Evolutionary conservation across 2,329 filamentous ascomycete species (phyloP), one percentile per base, ranked within the genome.

Genomic region (Zymoseptoria pseudotritici): DNA sequence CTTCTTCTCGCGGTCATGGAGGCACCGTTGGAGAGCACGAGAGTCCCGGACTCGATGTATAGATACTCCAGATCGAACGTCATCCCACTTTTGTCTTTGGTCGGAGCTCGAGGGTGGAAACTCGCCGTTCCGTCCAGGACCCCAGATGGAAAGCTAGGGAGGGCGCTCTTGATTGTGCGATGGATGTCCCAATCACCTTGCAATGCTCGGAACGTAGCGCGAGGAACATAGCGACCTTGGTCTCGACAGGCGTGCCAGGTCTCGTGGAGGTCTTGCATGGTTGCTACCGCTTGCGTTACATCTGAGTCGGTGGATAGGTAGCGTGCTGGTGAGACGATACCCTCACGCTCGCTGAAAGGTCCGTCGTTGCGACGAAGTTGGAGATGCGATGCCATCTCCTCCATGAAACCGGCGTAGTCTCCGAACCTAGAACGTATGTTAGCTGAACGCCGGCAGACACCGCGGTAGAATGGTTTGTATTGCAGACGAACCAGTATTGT

Each of bases 321-420:
- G 72, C 72, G 67, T 70, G 75, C 66, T 61, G 72, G 51, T 66
- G 70, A 73, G 50, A 55, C 71, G 72, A 56, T 78, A 52, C 75
- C 88, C 83, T 55, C 83, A 75, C 61, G 84, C 74, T 70, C 66
- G 1, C 68, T 67, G 17, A 74, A 74, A 0, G 74, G n/a, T 65
- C 70, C 17, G 65, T 80, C 29, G 69, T 72, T 68, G 2, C 80
- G 75, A 13, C 65, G 42, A 8, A 91, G 77, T 0, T 76, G 79
- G 2, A 90, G 76, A 0, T 84, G 82, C 2, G 79, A 72, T 11
- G 85, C 79, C 60, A 92, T 85, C 11, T 88, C 83, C 65, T 91
- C 85, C 80, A 93, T 86, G 11, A 93, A 74, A 62, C 86, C 92
- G 7, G 85, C 74, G 71, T 92, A 93, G 72, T 95, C 90, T 9